phyloP scores from a whole-genome alignment of 2,329 filamentous ascomycete species.

The Colletotrichum navitas region DNA sequence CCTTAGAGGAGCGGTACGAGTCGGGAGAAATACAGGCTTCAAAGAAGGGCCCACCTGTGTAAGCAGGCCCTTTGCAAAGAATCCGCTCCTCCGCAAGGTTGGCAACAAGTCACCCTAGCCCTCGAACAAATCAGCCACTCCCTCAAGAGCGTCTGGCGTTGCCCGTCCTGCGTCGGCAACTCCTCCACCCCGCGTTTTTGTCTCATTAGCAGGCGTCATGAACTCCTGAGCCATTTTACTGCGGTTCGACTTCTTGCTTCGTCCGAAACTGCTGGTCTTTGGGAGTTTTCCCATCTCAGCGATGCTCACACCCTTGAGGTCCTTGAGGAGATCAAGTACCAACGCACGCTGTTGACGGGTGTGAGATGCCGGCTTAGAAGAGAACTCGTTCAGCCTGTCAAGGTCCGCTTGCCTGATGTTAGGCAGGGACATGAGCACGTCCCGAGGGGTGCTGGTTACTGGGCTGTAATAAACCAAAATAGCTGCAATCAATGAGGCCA shows the following conservation, averaged over 20 bases:
- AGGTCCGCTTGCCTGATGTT: constrained; percentile 79
- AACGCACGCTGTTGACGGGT: constrained; percentile 84
- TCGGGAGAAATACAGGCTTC: not conserved
- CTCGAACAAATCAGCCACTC: constrained; percentile 66
- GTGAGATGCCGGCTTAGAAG: constrained; percentile 69
- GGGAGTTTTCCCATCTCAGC: constrained; percentile 91
- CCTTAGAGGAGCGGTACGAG: not conserved
- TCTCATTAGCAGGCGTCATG: constrained; percentile 62
- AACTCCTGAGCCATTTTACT: constrained; percentile 76
- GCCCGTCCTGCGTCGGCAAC: constrained; percentile 49
- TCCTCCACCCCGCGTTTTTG: constrained; percentile 47
- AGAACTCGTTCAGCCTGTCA: constrained; percentile 70
- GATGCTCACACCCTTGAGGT: constrained; percentile 90
- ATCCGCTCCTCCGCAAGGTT: not conserved
- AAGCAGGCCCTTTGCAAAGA: not conserved
- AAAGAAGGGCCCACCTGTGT: not conserved
- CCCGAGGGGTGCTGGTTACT: constrained; percentile 76
- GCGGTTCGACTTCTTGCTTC: constrained; percentile 59
- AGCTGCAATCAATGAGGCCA: constrained; percentile 87
- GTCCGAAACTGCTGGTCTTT: constrained; percentile 60
- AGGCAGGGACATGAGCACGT: constrained; percentile 84
- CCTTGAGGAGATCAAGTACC: constrained; percentile 86
- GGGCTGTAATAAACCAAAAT: constrained; percentile 84
- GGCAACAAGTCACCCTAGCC: constrained; percentile 43
- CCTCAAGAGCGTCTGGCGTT: constrained; percentile 66